Evolutionary conservation across 176 grass and related monocot species (phyloP), one percentile per base, ranked within the genome.

Genomic region (Oryza brachyantha): DNA sequence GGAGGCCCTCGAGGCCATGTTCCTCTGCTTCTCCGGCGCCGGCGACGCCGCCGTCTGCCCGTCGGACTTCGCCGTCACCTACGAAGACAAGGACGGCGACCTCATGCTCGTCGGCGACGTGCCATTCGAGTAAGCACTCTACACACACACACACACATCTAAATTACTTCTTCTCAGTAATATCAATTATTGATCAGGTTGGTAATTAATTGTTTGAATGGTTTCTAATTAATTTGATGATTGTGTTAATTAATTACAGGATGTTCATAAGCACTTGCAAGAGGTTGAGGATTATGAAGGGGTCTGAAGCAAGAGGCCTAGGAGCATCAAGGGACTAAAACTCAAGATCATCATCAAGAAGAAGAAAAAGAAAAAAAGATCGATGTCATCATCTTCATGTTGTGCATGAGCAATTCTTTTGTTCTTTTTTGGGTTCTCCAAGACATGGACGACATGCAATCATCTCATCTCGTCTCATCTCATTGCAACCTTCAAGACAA

Each of bases 201-300:
- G 11, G 7, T 17, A 9, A 14, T 29, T 19, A 19, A 42, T 28
- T 62, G 2, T 14, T 41, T 31, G 21, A 29, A 80, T 5, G 19
- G 46, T 55, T 29, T 64, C 69, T 85, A 36, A 84, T 71, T 29
- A 27, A 59, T 31, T 54, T 32, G 16, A 1, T 7, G 13, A 5
- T 29, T 65, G 3, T 78, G 60, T 25, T 22, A 37, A 31, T 0
- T 1, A n/a, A 35, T 59, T 81, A 28, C 75, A 97, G 94, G 61
- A 98, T 98, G 95, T 98, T 98, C 74, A 87, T 82, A 43, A 83
- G 81, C 46, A 85, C 87, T 66, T 98, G 95, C 90, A 98, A 81
- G 76, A 98, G 92, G 92, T 25, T 98, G 83, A 90, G 95, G 76
- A 98, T 98, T 70, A 98, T 98, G 87, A 98, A 77, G 81, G 87